These are phyloP conservation scores for Moricandia moricandioides DNA, from an alignment of 345 rosid genomes.

Conservation along the genomic window DNA sequence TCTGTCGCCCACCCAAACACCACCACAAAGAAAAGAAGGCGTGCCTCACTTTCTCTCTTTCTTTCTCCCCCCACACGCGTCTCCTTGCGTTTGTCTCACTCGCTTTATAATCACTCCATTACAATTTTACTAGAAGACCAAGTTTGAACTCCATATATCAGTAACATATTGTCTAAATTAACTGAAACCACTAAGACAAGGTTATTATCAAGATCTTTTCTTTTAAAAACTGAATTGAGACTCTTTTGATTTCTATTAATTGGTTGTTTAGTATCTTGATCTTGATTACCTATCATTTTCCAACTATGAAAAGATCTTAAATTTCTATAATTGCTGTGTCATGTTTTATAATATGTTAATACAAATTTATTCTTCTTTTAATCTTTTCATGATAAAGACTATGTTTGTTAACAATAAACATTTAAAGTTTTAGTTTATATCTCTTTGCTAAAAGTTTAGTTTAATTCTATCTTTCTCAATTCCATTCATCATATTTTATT, in stretches of 20 bases:
- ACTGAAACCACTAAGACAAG: neutral
- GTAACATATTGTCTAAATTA: neutral
- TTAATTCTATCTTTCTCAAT: neutral
- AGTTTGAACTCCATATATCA: neutral
- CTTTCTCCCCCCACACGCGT: slow-evolving; percentile 5
- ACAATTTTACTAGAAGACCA: neutral
- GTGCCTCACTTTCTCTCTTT: slow-evolving; percentile 25
- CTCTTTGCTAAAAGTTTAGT: neutral
- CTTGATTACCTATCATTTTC: neutral
- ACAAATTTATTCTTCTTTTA: neutral
- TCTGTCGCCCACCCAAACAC: slow-evolving; percentile 36
- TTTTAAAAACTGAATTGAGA: neutral
- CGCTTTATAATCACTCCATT: slow-evolving; percentile 5
- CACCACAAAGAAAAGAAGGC: slow-evolving; percentile 25
- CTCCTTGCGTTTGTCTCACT: neutral
- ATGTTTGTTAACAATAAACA: neutral
- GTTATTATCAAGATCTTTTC: neutral
- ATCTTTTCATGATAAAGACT: neutral
- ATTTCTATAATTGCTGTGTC: too few relatives aligned
- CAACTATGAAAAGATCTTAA: neutral
- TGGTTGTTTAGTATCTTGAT: neutral
- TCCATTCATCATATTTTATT: neutral
- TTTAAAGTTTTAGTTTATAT: neutral
- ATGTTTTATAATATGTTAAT: neutral
- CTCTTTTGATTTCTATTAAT: neutral